Evolutionary conservation across 768 basidiomycete genomes (phyloP), one percentile per base, ranked within the genome.

Genomic region (Leccinellum luteum): DNA sequence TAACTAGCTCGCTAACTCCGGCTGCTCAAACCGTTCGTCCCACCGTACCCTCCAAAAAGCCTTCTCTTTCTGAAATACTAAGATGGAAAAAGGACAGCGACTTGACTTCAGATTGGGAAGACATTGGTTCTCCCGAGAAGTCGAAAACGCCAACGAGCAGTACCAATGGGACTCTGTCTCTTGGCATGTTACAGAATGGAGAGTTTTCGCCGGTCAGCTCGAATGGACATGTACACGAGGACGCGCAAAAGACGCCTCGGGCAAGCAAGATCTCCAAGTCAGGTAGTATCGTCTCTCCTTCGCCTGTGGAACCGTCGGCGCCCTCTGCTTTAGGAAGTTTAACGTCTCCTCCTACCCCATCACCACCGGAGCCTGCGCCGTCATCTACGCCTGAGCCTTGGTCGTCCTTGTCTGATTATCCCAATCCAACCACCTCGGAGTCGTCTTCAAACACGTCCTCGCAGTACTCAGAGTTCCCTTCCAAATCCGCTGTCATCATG

Each of bases 311-410:
- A 47, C 50, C 52, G 15, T 51, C 60, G 30, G 55, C 61, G 31
- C 60, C 54, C 12, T 59, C 63, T 31, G 48, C 59, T 49, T 67
- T 71, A 55, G 68, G 52, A 55, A 71, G 57, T 62, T 64, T 57
- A 71, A 73, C 59, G 67, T 77, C 60, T 72, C 81, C 58, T 70
- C 76, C 58, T 64, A 75, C 58, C 61, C 75, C 78, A 19, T 78
- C 81, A 23, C 75, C 78, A 48, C 80, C 82, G 45, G 86, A 87
- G 58, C 81, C 81, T 54, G 75, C 80, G 30, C 81, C 81, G 17
- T 82, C 88, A 12, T 76, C 84, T 10, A 91, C 90, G 14, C 87
- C 87, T 6, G 89, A 92, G 73, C 89, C 89, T 31, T 85, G 87
- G 53, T 90, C 90, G 15, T 88, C 88, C 5, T 67, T 88, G 50